Base-by-base conservation (phyloP, 78 protist genomes). In the Reticulomyxa filosa region DNA sequence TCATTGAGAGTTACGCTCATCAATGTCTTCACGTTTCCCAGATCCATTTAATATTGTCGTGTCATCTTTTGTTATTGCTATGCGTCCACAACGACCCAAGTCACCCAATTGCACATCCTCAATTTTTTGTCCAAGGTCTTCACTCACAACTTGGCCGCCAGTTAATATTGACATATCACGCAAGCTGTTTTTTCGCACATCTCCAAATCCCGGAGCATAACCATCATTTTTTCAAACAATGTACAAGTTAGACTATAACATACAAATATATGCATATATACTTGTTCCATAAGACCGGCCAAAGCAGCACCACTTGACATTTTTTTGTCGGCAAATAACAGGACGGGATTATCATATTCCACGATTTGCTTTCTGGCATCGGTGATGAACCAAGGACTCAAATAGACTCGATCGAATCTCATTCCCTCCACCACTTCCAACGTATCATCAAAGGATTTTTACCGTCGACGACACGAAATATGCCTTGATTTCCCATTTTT, bases 121-220 rank as follows among this genome's bases (percentile, higher is more conserved):
- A 35, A 75, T 70, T 59, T 62, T 50, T 46, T 55, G 17, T 36
- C 70, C 80, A 10, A 42, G 4, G 48, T 75, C 80, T 61, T 67
- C 67, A 26, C 69, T 57, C 55, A 75, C 33, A n/a, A 75, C 56
- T 39, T 17, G 23, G 39, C 83, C 88, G 50, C 99, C 99, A 26
- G 94, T 91, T 36, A 87, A 56, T 39, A 87, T 71, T 8, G 99
- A 94, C 48, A 94, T 79, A 69, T 94, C 99, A 75, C 89, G 90
- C 59, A 94, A 63, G 32, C 42, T 79, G 62, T 75, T 82, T 79
- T 77, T 83, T 57, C 94, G 77, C 77, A 76, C 62, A 73, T 94
- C 99, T 20, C 99, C 99, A 68, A 88, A 94, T 52, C 99, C 97
- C 27, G 99, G 99, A 17, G 97, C 96, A 82, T 90, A n/a, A n/a